Conservation (phyloP, 352 stramenopile species). For the Phytophthora tubulina region DNA sequence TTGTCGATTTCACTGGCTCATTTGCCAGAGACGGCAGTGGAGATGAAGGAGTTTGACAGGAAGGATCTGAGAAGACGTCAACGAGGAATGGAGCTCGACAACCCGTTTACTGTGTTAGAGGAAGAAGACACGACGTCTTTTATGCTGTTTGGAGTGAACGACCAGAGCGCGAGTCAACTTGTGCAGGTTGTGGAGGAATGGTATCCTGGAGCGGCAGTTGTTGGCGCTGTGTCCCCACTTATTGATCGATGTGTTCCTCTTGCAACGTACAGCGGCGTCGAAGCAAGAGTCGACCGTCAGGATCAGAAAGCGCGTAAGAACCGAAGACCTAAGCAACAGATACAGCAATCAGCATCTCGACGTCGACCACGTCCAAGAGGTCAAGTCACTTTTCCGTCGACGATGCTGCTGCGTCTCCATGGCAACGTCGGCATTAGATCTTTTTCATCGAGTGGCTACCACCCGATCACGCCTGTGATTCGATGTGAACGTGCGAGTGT, state of each 20-base stretch:
- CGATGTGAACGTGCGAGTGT: constrained; percentile 35
- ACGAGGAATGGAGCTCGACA: constrained; percentile 42
- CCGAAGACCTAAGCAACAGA: constrained; percentile 8
- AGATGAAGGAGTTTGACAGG: constrained; percentile 59
- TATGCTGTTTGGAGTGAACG: constrained; percentile 67
- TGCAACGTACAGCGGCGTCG: constrained; percentile 24
- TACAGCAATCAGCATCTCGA: constrained; percentile 1
- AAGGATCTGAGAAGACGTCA: constrained; percentile 57
- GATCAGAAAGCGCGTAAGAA: constrained; percentile 21
- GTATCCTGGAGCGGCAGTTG: constrained; percentile 48
- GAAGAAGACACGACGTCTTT: constrained; percentile 46
- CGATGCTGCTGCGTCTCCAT: constrained; percentile 51
- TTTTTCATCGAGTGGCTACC: constrained; percentile 59
- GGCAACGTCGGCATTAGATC: constrained; percentile 45
- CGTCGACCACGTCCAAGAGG: constrained; percentile 14
- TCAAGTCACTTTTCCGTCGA: constrained; percentile 51
- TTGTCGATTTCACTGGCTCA: constrained; percentile 50
- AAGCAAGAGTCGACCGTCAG: background rate
- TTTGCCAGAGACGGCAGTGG: constrained; percentile 56
- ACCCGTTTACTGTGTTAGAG: constrained; percentile 40
- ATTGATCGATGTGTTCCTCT: constrained; percentile 52
- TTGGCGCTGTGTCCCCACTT: constrained; percentile 55
- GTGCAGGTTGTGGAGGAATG: constrained; percentile 43
- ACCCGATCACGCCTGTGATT: constrained; percentile 56
- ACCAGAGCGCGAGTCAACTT: constrained; percentile 56